These are phyloP conservation scores for Sporothrix pseudoabietina DNA, from an alignment of 2,329 filamentous ascomycete genomes.

Conservation along the genomic window DNA sequence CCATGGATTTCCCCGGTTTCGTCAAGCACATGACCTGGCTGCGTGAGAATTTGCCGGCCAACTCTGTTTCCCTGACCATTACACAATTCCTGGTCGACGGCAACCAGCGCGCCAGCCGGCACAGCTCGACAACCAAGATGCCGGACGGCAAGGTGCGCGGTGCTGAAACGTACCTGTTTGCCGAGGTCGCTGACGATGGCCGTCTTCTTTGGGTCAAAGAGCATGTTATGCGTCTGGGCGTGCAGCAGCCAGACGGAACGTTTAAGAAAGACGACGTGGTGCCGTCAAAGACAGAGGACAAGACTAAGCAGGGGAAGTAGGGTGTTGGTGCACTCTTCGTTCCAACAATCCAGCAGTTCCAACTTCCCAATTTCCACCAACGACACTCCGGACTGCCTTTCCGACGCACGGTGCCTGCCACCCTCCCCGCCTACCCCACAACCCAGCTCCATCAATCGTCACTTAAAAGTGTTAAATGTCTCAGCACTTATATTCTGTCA, in stretches of 20 bases:
- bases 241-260: slow-evolving; percentile 11
- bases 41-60: slow-evolving; percentile 25
- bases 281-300: background rate
- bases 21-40: slow-evolving; percentile 31
- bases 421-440: slow-evolving; percentile 3
- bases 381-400: background rate
- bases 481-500: background rate
- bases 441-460: background rate
- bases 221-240: slow-evolving; percentile 6
- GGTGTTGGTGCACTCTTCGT: background rate
- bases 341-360: background rate
- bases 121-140: slow-evolving; percentile 19
- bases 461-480: slow-evolving; percentile 14
- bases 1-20: slow-evolving; percentile 25
- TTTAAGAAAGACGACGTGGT: background rate
- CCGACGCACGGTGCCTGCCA: slow-evolving; percentile 7
- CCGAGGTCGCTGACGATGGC: slow-evolving; percentile 29
- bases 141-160: slow-evolving; percentile 19
- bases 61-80: slow-evolving; percentile 9
- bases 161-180: slow-evolving; percentile 31
- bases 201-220: slow-evolving; percentile 30
- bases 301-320: background rate
- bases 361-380: background rate
- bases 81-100: slow-evolving; percentile 28
- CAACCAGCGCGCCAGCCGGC: slow-evolving; percentile 27